A percentile compares a stretch with the other conserved stretches of the same genome.
Conservation (phyloP, 1,284 basidiomycete species). For the Vanrija pseudolonga region DNA sequence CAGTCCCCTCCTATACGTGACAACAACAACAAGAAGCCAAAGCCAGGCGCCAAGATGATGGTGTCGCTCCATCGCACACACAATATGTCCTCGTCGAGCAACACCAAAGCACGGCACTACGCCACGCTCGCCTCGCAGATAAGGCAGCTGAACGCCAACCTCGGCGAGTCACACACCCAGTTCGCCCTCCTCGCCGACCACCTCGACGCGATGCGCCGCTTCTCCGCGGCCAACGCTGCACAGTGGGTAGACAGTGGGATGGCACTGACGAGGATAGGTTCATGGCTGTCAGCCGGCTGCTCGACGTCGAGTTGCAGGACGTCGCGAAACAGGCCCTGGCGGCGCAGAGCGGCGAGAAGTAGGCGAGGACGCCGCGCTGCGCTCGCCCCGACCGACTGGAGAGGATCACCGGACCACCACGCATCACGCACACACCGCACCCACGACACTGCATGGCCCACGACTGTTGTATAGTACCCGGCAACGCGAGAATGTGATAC, state of each 20-base stretch:
- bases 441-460: too few relatives aligned
- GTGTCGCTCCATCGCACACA: background rate
- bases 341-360: too few relatives aligned
- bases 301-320: slow-evolving; percentile 39
- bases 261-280: slow-evolving; percentile 30
- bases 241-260: slow-evolving; percentile 33
- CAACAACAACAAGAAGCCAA: background rate
- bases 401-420: too few relatives aligned
- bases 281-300: slow-evolving; percentile 46
- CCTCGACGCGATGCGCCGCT: slow-evolving; percentile 35
- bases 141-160: slow-evolving; percentile 33
- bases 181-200: slow-evolving; percentile 36
- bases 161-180: slow-evolving; percentile 39
- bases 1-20: background rate
- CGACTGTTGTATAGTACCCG: too few relatives aligned
- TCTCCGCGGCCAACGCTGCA: slow-evolving; percentile 41
- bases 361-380: too few relatives aligned
- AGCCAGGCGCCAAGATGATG: background rate
- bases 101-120: slow-evolving; percentile 45
- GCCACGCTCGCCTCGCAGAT: slow-evolving; percentile 41
- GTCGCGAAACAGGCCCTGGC: too few relatives aligned
- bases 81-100: slow-evolving; percentile 25
- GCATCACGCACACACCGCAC: too few relatives aligned
- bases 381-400: too few relatives aligned
- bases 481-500: too few relatives aligned